Conservation (phyloP, 371 early-diverging fungal species). For the Funneliformis caledonium region DNA sequence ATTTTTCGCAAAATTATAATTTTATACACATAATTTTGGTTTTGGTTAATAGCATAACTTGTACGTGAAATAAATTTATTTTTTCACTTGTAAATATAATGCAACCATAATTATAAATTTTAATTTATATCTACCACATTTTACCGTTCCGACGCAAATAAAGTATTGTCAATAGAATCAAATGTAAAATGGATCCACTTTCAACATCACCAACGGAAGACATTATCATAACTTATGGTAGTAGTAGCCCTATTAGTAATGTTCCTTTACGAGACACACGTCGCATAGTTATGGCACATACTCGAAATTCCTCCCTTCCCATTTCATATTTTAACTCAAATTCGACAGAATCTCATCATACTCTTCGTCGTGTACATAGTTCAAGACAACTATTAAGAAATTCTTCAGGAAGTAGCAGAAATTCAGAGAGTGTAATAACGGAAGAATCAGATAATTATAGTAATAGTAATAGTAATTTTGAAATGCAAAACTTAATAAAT, state of each 20-base stretch:
- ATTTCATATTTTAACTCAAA: not conserved
- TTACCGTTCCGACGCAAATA: not conserved
- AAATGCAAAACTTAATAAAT: not conserved
- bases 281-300: constrained; percentile 1
- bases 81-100: too few relatives aligned
- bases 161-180: not conserved
- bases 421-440: not conserved
- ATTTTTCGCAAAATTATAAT: too few relatives aligned
- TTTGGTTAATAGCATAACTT: too few relatives aligned
- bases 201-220: not conserved
- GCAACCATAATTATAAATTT: too few relatives aligned
- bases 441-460: not conserved
- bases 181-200: not conserved
- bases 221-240: not conserved
- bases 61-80: too few relatives aligned
- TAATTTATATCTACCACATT: too few relatives aligned
- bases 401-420: not conserved
- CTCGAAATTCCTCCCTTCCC: constrained; percentile 1
- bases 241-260: not conserved
- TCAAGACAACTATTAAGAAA: not conserved
- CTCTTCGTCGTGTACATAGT: constrained; percentile 13
- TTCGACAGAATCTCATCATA: not conserved
- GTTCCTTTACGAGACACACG: not conserved
- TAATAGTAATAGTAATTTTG: not conserved
- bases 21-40: too few relatives aligned